phyloP scores from a whole-genome alignment of 495 filamentous ascomycete genomes.

The Ramalina peruviana region DNA sequence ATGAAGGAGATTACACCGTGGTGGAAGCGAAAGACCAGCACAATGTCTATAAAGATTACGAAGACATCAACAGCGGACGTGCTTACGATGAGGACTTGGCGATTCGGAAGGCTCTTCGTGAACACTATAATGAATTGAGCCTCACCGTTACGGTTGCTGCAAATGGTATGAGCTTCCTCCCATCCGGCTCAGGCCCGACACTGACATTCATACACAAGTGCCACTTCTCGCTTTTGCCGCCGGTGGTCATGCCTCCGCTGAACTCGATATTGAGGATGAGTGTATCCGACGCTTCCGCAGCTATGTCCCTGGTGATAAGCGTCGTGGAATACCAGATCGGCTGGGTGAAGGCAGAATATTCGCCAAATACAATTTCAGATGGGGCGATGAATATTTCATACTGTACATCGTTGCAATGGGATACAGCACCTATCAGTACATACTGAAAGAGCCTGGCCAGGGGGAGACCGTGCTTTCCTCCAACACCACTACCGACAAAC shows the following conservation, averaged over 20 bases:
- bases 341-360: constrained; percentile 25
- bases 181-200: neutral
- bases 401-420: constrained; percentile 23
- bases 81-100: constrained; percentile 1
- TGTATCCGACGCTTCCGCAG: constrained; percentile 23
- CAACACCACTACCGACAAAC: constrained; percentile 21
- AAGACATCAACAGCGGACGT: constrained; percentile 2
- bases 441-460: constrained; percentile 27
- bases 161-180: constrained; percentile 6
- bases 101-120: constrained; percentile 8
- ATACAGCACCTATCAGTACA: constrained; percentile 20
- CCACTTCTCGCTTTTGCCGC: constrained; percentile 25
- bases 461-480: constrained; percentile 20
- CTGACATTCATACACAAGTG: neutral
- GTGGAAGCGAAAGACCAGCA: constrained; percentile 3
- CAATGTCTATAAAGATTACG: constrained; percentile 6
- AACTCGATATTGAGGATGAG: constrained; percentile 26
- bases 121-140: constrained; percentile 10
- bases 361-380: constrained; percentile 27
- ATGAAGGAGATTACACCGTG: neutral
- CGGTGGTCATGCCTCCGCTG: constrained; percentile 27
- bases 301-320: constrained; percentile 18
- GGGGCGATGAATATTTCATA: constrained; percentile 27
- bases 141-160: constrained; percentile 5
- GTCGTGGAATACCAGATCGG: constrained; percentile 14